Percentiles rank a stretch among this genome's conserved stretches.
Evolutionary conservation across 2,329 filamentous ascomycete species (phyloP).

Genomic region (Colletotrichum cuscutae): DNA sequence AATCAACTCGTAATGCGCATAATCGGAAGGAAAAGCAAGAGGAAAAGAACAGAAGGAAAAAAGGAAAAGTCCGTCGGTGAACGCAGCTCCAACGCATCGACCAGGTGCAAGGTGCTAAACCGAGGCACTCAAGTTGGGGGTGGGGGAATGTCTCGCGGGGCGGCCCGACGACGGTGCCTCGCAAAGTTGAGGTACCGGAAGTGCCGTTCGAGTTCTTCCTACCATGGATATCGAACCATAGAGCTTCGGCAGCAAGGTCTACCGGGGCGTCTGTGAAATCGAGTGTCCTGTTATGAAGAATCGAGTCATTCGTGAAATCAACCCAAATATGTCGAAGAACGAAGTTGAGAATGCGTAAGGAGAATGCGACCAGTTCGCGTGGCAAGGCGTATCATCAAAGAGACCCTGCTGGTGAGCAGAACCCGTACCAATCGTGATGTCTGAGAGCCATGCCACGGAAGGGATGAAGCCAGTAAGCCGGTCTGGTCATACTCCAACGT

Average conservation of each 20-base stretch:
- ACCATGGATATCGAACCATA: conserved; percentile 2
- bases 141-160: conserved; percentile 27
- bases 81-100: conserved; percentile 53
- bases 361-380: conserved; percentile 50
- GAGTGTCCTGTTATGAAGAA: conserved; percentile 39
- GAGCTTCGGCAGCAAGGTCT: not conserved
- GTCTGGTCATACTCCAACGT: conserved; percentile 37
- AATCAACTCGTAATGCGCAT: conserved; percentile 28
- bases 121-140: conserved; percentile 13
- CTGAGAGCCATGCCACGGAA: conserved; percentile 33
- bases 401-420: conserved; percentile 34
- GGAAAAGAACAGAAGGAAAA: conserved; percentile 29
- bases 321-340: conserved; percentile 50
- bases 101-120: conserved; percentile 30
- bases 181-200: conserved; percentile 46
- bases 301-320: conserved; percentile 49
- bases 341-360: conserved; percentile 51
- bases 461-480: conserved; percentile 21
- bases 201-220: conserved; percentile 48
- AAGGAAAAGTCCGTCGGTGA: conserved; percentile 35
- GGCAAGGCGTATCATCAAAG: conserved; percentile 38
- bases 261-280: not conserved
- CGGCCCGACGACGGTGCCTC: conserved; percentile 43
- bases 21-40: conserved; percentile 35
- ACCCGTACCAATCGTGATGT: conserved; percentile 34